Percentiles rank a stretch among this genome's conserved stretches.
These are phyloP conservation scores for Lachnellula arida DNA, from an alignment of 2,329 filamentous ascomycete genomes.

Conservation along the genomic window DNA sequence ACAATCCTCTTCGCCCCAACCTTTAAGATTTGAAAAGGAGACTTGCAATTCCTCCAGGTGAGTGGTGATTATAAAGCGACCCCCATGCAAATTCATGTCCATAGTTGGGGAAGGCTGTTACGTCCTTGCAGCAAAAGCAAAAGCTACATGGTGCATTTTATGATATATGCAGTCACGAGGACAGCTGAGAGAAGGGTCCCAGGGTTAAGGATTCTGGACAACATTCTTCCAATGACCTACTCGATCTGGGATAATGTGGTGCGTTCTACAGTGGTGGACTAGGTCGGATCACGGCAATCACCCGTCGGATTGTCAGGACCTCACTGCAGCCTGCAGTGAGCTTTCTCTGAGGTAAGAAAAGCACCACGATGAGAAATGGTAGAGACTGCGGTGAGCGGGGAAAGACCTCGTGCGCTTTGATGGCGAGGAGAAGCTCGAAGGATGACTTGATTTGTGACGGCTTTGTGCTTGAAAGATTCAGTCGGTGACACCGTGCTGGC, in stretches of 20 bases:
- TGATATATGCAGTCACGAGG: slow-evolving; percentile 16
- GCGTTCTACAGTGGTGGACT: slow-evolving; percentile 5
- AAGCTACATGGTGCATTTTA: slow-evolving; percentile 6
- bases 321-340: background rate
- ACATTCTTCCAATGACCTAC: background rate
- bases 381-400: slow-evolving; percentile 9
- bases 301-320: background rate
- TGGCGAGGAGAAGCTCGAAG: background rate
- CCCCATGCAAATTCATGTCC: slow-evolving; percentile 13
- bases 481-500: background rate
- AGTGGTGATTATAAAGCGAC: slow-evolving; percentile 3
- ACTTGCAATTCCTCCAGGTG: background rate
- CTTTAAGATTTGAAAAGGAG: background rate
- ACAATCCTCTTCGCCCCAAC: slow-evolving; percentile 16
- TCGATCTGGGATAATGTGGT: too few relatives aligned
- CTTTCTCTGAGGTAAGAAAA: slow-evolving; percentile 22
- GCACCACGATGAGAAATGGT: background rate
- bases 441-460: background rate
- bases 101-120: background rate
- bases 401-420: slow-evolving; percentile 4
- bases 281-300: background rate
- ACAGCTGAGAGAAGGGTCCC: slow-evolving; percentile 1
- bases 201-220: background rate
- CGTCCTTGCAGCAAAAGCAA: slow-evolving; percentile 7
- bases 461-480: background rate